Evolutionary conservation across 2,329 filamentous ascomycete species (phyloP), one percentile per base, ranked within the genome.

Genomic region (Bipolaris cookei): DNA sequence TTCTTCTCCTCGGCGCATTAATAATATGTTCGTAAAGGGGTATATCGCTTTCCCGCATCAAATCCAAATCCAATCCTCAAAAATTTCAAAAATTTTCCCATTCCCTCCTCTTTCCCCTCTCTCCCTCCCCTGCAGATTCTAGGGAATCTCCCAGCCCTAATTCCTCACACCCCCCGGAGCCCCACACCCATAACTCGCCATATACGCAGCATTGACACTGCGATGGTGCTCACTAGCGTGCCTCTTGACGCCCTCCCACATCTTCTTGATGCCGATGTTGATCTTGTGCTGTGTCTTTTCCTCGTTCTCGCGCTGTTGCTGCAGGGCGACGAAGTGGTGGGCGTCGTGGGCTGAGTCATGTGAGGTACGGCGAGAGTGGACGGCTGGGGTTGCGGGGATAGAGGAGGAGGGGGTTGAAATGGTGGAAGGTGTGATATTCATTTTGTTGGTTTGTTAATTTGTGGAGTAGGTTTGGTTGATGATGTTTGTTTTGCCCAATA

Each of bases 201-300:
- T 47, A 18, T 69, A 72, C 1, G 70, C 70, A 0, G 67, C 65
- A 32, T 73, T 73, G 1, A 73, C 69, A 42, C 66, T 68, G 38
- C 63, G 60, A 56, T 73, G 70, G 44, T 73, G 70, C 64, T 73
- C 70, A 13, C 39, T 56, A 7, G 68, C 69, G 8, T 62, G 63
- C 16, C 63, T 60, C 62, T 73, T 73, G 52, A 73, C 51, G 5
- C 62, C 61, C 34, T 63, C 64, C 70, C 68, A 73, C 54, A 72
- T 62, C 54, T 71, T 67, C 62, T 66, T 71, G 49, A 71, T 61
- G 28, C 64, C 66, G 13, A 54, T 45, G 51, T 69, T 64, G 18
- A 69, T 51, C 14, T 53, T 61, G 51, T 57, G 63, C 18, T 66
- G 61, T 0, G 62, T 62, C 46, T 69, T 65, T 21, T 51, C 50